Percentiles rank a stretch among this genome's conserved stretches.
Conservation (phyloP, 2,329 filamentous ascomycete species). For the Phialemoniopsis sp. region DNA sequence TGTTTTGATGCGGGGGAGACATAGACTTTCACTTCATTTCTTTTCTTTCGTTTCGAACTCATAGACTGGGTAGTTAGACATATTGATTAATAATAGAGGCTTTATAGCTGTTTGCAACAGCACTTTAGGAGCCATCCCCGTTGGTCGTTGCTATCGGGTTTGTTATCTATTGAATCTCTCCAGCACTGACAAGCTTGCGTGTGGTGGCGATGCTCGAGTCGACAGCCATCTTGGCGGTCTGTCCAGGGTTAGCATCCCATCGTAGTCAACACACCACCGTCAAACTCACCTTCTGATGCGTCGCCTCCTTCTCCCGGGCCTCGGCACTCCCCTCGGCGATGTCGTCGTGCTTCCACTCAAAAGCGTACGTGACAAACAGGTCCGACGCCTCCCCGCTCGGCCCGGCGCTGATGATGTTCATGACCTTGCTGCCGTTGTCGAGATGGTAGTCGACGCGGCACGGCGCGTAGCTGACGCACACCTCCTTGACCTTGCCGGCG, state of each 20-base stretch:
- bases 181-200: constrained; percentile 14
- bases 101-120: too few relatives aligned
- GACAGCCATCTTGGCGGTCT: constrained; percentile 20
- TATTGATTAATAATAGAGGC: too few relatives aligned
- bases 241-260: not conserved
- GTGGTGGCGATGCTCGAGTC: constrained; percentile 18
- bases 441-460: constrained; percentile 21
- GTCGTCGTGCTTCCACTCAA: constrained; percentile 20
- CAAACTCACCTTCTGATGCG: constrained; percentile 13
- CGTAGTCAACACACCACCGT: constrained; percentile 1
- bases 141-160: too few relatives aligned
- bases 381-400: constrained; percentile 14
- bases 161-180: constrained; percentile 9
- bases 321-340: constrained; percentile 14
- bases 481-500: constrained; percentile 15
- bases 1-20: too few relatives aligned
- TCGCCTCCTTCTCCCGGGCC: constrained; percentile 10
- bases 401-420: constrained; percentile 22
- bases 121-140: too few relatives aligned
- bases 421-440: constrained; percentile 22
- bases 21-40: too few relatives aligned
- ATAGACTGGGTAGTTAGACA: too few relatives aligned
- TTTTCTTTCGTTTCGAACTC: too few relatives aligned
- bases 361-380: constrained; percentile 25
- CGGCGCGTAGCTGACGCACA: constrained; percentile 22